phyloP scores from a whole-genome alignment of 768 basidiomycete species.

The Serendipita sp. region DNA sequence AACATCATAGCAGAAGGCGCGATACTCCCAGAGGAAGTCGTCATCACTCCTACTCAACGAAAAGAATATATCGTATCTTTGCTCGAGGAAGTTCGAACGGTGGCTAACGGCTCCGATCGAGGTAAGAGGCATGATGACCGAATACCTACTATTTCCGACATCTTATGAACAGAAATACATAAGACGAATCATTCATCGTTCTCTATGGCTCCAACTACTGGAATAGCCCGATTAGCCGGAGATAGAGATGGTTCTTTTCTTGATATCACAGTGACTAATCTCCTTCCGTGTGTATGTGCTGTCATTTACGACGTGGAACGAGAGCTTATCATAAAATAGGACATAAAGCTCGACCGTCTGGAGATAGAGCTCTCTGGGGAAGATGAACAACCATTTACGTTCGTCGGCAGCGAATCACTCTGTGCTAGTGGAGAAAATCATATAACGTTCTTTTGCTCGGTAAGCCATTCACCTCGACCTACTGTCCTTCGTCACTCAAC shows the following conservation, averaged over 20 bases:
- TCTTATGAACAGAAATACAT: constrained; percentile 37
- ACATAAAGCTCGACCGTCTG: constrained; percentile 45
- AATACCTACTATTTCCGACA: constrained; percentile 1
- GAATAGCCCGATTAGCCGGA: constrained; percentile 35
- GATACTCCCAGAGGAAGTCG: not conserved
- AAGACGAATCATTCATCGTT: constrained; percentile 58
- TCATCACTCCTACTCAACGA: constrained; percentile 4
- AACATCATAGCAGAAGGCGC: not conserved
- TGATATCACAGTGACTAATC: constrained; percentile 44
- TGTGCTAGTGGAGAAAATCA: constrained; percentile 45
- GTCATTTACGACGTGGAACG: not conserved
- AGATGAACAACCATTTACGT: constrained; percentile 47
- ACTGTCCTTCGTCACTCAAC: too few relatives aligned
- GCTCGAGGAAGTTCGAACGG: constrained; percentile 14
- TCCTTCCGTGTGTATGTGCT: constrained; percentile 55
- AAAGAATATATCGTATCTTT: constrained; percentile 12
- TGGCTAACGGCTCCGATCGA: constrained; percentile 10
- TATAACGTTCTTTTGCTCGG: constrained; percentile 53
- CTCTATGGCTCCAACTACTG: constrained; percentile 30
- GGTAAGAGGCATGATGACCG: not conserved
- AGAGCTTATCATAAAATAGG: constrained; percentile 26
- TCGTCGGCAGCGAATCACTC: constrained; percentile 25
- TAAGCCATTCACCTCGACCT: constrained; percentile 23
- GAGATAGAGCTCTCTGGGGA: constrained; percentile 43
- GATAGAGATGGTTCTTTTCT: constrained; percentile 52